Evolutionary conservation across 768 basidiomycete species (phyloP), one percentile per base, ranked within the genome.

Genomic region (Lenzites betulinus): DNA sequence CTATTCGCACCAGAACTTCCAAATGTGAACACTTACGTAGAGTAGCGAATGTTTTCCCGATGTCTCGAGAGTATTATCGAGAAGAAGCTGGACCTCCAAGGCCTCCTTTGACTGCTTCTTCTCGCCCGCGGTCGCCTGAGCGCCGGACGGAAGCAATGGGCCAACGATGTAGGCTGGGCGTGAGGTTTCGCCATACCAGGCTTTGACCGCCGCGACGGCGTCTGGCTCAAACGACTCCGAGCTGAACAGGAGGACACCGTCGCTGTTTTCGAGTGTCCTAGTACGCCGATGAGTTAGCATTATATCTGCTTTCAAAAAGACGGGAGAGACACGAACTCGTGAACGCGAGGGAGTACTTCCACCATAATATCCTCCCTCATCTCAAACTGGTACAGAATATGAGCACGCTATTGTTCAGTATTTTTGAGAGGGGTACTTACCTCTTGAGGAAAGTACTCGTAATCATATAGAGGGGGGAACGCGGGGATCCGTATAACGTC

Each of bases 11-110:
- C n/a, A n/a, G n/a, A n/a, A n/a, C n/a, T n/a, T n/a, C n/a, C n/a
- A n/a, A n/a, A n/a, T n/a, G n/a, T n/a, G n/a, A n/a, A n/a, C n/a
- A 57, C 67, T 33, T 30, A 66, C 70, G 28, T 70, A 71, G 35
- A 70, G 33, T 1, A 69, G 20, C 1, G 67, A 67, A 11, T 64
- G 54, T 46, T 59, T 41, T 6, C 70, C 70, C 28, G 64, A 56
- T 0, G 30, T 55, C 38, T 62, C 36, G 15, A 67, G 28, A 0
- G 54, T 56, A 6, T 47, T 25, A 15, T 67, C 61, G 26, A 71
- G 42, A 58, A 69, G 64, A 6, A 49, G 35, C 18, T 57, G 28
- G 23, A 68, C 64, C 16, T 63, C 66, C 1, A 8, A 15, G 1
- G 55, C 42, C 15, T 59, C 62, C 18, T 8, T 30, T 4, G 67